Conservation (phyloP, 345 rosid genomes). For the Bruguiera gymnorhiza region DNA sequence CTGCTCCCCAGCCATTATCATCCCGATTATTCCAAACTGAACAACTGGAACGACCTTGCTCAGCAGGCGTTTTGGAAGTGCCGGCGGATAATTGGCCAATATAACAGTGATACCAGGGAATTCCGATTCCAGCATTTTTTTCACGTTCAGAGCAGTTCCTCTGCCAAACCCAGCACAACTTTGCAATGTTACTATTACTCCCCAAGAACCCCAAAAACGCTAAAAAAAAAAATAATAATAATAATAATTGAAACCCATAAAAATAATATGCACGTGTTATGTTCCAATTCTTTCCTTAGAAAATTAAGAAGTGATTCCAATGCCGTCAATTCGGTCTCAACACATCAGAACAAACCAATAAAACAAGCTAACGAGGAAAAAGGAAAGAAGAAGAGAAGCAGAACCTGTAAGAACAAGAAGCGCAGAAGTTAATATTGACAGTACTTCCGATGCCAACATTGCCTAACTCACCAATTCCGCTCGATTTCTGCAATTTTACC, state of each 20-base stretch:
- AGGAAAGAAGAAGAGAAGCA: background rate
- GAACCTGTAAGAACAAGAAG: constrained; percentile 39
- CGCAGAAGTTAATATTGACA: constrained; percentile 29
- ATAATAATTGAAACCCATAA: no score
- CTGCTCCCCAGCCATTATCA: constrained; percentile 33
- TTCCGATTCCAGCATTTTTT: constrained; percentile 32
- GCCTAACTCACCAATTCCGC: constrained; percentile 7
- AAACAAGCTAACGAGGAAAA: background rate
- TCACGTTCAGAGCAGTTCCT: constrained; percentile 30
- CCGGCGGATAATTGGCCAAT: constrained; percentile 29
- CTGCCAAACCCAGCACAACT: constrained; percentile 14
- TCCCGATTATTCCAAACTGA: constrained; percentile 32
- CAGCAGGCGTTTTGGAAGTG: constrained; percentile 25
- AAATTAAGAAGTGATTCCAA: no score
- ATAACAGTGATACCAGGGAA: constrained; percentile 25
- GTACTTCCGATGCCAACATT: constrained; percentile 26
- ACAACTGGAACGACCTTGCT: constrained; percentile 31
- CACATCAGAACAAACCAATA: background rate
- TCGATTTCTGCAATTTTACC: constrained; percentile 24
- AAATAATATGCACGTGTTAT: no score
- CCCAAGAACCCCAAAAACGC: background rate
- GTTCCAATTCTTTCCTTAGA: no score
- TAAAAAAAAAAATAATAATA: no score
- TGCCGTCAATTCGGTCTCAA: no score
- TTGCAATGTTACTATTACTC: background rate